Conservation (phyloP, 768 basidiomycete species). For the Auricularia cornea region DNA sequence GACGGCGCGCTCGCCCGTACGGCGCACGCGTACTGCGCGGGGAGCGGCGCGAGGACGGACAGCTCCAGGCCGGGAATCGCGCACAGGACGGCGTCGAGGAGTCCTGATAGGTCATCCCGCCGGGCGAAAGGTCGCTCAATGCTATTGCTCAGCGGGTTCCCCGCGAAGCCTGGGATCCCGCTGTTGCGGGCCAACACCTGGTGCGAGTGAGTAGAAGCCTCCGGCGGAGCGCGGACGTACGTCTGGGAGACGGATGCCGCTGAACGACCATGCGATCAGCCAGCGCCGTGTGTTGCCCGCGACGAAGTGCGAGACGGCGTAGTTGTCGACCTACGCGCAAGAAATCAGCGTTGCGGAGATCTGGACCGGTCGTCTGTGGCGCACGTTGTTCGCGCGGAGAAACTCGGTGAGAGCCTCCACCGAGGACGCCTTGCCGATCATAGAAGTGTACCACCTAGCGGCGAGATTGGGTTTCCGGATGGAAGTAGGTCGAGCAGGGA, state of each 20-base stretch:
- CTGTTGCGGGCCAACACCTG: background rate
- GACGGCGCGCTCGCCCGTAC: background rate
- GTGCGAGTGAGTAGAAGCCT: background rate
- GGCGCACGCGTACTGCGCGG: background rate
- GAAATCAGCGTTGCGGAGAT: background rate
- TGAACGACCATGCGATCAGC: slow-evolving; percentile 84
- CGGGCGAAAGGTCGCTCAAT: too few species aligned
- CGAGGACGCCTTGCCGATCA: slow-evolving; percentile 82
- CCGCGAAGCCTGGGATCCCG: background rate
- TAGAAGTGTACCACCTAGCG: slow-evolving; percentile 82
- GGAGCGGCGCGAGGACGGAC: background rate
- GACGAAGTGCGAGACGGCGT: slow-evolving; percentile 72
- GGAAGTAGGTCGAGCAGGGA: background rate
- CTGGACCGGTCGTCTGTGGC: slow-evolving; percentile 2
- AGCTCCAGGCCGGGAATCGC: background rate
- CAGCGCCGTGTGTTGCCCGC: slow-evolving; percentile 90
- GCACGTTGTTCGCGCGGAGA: slow-evolving; percentile 40
- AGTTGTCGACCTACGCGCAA: slow-evolving; percentile 67
- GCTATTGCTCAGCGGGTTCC: background rate
- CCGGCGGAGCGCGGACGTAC: too few species aligned
- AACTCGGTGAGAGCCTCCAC: slow-evolving; percentile 50
- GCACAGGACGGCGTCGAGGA: background rate
- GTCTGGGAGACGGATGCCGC: slow-evolving; percentile 58
- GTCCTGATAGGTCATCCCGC: too few species aligned
- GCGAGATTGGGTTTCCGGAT: background rate